Evolutionary conservation across 2,329 filamentous ascomycete genomes (phyloP).

Genomic region (Scedosporium boydii): DNA sequence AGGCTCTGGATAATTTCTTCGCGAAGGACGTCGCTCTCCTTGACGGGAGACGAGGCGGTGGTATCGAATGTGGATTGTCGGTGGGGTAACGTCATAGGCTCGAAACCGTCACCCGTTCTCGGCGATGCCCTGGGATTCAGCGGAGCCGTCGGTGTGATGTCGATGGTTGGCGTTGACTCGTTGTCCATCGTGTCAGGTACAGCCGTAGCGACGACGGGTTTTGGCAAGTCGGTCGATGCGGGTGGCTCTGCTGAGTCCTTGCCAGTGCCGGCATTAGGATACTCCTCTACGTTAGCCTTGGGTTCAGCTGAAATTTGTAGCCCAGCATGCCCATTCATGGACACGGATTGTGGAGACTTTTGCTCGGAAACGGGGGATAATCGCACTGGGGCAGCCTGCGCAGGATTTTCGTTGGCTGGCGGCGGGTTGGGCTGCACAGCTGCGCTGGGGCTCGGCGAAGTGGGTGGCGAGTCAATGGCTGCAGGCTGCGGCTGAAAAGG

Average conservation of each 20-base stretch:
- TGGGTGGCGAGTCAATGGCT: constrained; percentile 2
- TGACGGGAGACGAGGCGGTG: constrained; percentile 42
- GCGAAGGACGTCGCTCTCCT: constrained; percentile 61
- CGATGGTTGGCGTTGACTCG: constrained; percentile 5
- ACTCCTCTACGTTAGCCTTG: background rate
- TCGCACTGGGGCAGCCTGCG: background rate
- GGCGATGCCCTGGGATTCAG: constrained; percentile 29
- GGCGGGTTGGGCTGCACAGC: background rate
- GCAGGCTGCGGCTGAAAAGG: constrained; percentile 1
- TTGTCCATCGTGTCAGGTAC: constrained; percentile 11
- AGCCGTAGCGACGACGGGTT: constrained; percentile 10
- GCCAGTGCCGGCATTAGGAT: background rate
- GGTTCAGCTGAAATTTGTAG: background rate
- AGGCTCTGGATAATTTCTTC: constrained; percentile 69
- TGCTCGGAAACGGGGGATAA: background rate
- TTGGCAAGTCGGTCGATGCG: background rate
- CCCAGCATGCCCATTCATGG: background rate
- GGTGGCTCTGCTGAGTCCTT: background rate
- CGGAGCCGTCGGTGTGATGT: constrained; percentile 33
- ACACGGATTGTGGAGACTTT: background rate
- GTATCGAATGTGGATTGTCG: constrained; percentile 38
- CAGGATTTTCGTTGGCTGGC: background rate
- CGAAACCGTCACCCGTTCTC: constrained; percentile 20
- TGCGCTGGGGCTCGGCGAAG: background rate
- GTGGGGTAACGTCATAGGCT: constrained; percentile 24